A percentile compares a stretch with the other conserved stretches of the same genome.
These are phyloP conservation scores for Dendrobium officinale DNA, from an alignment of 106 monocot genomes.

Conservation along the genomic window DNA sequence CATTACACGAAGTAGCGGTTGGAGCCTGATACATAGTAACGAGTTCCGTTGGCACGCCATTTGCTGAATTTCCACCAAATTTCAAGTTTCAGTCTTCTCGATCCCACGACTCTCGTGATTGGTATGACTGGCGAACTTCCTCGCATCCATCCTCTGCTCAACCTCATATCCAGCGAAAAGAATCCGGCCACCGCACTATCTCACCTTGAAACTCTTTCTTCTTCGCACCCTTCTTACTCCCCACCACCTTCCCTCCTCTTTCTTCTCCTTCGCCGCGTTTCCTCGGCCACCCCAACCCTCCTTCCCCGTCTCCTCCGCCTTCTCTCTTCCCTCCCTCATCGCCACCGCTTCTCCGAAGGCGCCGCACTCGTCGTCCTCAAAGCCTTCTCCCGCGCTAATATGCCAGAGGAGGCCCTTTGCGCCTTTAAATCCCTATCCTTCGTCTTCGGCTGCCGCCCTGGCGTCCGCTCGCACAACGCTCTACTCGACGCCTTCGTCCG, in stretches of 20 bases:
- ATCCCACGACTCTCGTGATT: not conserved
- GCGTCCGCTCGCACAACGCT: slow-evolving; percentile 80
- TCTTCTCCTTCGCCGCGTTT: slow-evolving; percentile 52
- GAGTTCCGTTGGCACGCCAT: no score
- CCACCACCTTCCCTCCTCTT: slow-evolving; percentile 60
- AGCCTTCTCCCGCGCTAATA: slow-evolving; percentile 62
- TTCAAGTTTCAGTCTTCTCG: no score
- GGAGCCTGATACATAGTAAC: no score
- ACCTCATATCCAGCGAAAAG: slow-evolving; percentile 26
- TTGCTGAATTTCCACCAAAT: no score
- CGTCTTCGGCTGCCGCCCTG: slow-evolving; percentile 50
- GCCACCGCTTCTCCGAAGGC: slow-evolving; percentile 59
- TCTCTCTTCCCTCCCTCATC: slow-evolving; percentile 31
- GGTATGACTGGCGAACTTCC: slow-evolving; percentile 3
- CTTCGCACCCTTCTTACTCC: slow-evolving; percentile 28
- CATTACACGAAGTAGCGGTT: no score
- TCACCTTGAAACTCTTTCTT: slow-evolving; percentile 47
- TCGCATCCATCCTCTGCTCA: slow-evolving; percentile 32
- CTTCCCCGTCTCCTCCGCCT: slow-evolving; percentile 64
- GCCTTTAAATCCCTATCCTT: slow-evolving; percentile 36
- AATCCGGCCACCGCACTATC: slow-evolving; percentile 58
- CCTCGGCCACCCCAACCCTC: slow-evolving; percentile 38
- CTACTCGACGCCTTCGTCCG: slow-evolving; percentile 92
- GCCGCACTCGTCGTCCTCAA: slow-evolving; percentile 66
- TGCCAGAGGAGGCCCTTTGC: slow-evolving; percentile 67